Evolutionary conservation across 164 flowering plant genomes (phyloP).

Genomic region (Magnolia kwangsiensis): DNA sequence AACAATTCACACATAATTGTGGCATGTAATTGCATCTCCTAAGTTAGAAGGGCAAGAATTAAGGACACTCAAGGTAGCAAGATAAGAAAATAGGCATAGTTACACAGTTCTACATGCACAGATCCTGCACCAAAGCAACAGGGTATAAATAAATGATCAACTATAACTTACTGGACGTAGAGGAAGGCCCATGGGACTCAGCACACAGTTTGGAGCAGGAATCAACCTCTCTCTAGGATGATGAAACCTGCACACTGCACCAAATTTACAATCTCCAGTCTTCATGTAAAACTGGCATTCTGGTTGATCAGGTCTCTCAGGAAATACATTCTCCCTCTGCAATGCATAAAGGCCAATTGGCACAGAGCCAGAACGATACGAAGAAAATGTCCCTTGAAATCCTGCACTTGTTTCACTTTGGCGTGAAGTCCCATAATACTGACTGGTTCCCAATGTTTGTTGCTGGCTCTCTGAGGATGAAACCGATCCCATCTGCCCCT

Average conservation of each 20-base stretch:
- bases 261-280: constrained; percentile 98
- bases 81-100: not conserved
- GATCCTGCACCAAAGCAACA: not conserved
- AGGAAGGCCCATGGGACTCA: constrained; percentile 93
- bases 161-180: constrained; percentile 70
- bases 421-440: constrained; percentile 49
- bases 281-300: constrained; percentile 99
- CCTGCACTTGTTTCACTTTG: constrained; percentile 50
- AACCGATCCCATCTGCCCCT: constrained; percentile 77
- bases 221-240: constrained; percentile 82
- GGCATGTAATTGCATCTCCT: not conserved
- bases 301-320: constrained; percentile 95
- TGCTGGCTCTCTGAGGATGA: constrained; percentile 70
- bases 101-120: not conserved
- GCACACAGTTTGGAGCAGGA: constrained; percentile 85
- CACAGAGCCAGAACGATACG: constrained; percentile 52
- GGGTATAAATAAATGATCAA: not conserved
- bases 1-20: not conserved
- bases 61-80: not conserved
- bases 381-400: constrained; percentile 53
- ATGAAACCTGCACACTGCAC: constrained; percentile 89
- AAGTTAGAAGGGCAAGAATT: not conserved
- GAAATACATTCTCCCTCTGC: constrained; percentile 81
- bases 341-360: constrained; percentile 70
- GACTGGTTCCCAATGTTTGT: constrained; percentile 49